phyloP scores from a whole-genome alignment of 2,329 filamentous ascomycete genomes.

The Trichoderma brevicompactum region DNA sequence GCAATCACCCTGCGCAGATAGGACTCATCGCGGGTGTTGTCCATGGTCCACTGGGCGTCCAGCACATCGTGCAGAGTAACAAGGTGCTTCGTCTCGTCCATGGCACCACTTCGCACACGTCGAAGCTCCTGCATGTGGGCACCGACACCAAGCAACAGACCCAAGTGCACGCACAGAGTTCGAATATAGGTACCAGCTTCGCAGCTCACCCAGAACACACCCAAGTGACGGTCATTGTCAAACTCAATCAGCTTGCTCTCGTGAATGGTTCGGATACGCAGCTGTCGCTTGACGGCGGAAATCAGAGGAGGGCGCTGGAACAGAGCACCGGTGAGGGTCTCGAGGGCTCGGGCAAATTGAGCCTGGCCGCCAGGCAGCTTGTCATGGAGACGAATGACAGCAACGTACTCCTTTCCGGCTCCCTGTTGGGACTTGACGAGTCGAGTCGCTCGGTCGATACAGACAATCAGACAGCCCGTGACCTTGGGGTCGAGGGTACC shows the following conservation, averaged over 20 bases:
- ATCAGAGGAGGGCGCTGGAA: slow-evolving; percentile 93
- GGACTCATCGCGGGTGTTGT: slow-evolving; percentile 93
- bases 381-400: slow-evolving; percentile 92
- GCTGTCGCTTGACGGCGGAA: slow-evolving; percentile 97
- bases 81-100: slow-evolving; percentile 87
- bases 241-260: slow-evolving; percentile 97
- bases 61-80: slow-evolving; percentile 87
- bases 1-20: slow-evolving; percentile 90
- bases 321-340: slow-evolving; percentile 93
- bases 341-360: slow-evolving; percentile 89
- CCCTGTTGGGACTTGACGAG: slow-evolving; percentile 99
- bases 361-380: slow-evolving; percentile 91
- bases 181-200: slow-evolving; percentile 98
- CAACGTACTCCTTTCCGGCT: slow-evolving; percentile 98
- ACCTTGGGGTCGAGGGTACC: slow-evolving; percentile 98
- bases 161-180: slow-evolving; percentile 94
- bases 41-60: slow-evolving; percentile 93
- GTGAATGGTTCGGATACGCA: slow-evolving; percentile 97
- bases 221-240: slow-evolving; percentile 95
- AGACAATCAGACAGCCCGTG: slow-evolving; percentile 92
- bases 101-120: slow-evolving; percentile 89
- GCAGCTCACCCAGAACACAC: slow-evolving; percentile 99
- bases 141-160: slow-evolving; percentile 75
- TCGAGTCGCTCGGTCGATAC: slow-evolving; percentile 93
- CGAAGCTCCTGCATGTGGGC: slow-evolving; percentile 98